Conservation (phyloP, 2,329 filamentous ascomycete species). For the Phialocephala sp. region DNA sequence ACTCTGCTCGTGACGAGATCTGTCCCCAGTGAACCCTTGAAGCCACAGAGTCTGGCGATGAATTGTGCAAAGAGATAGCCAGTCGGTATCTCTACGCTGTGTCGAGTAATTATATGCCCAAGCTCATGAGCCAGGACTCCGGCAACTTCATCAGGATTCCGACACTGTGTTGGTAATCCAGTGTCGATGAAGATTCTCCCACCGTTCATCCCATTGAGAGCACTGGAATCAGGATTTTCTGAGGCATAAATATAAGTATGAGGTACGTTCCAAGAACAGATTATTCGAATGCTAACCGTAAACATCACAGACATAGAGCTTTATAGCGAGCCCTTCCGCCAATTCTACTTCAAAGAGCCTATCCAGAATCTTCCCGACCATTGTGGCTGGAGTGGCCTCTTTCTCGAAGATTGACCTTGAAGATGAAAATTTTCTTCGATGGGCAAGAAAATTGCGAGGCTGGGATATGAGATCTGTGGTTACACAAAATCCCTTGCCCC, state of each 20-base stretch:
- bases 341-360: constrained; percentile 4
- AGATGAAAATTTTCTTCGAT: too few relatives aligned
- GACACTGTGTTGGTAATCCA: constrained; percentile 2
- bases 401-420: constrained; percentile 11
- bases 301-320: constrained; percentile 19
- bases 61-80: constrained; percentile 7
- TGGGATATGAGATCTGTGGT: too few relatives aligned
- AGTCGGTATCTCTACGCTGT: constrained; percentile 6
- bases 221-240: constrained; percentile 15
- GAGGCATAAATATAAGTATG: not conserved
- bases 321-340: constrained; percentile 5
- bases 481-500: too few relatives aligned
- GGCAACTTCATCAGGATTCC: constrained; percentile 17
- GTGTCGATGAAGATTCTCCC: constrained; percentile 22
- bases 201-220: constrained; percentile 1
- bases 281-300: not conserved
- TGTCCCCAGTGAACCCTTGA: constrained; percentile 14
- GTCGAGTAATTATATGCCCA: constrained; percentile 21
- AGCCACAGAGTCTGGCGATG: constrained; percentile 16
- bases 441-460: too few relatives aligned
- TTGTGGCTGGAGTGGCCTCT: constrained; percentile 1
- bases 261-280: not conserved
- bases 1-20: constrained; percentile 19
- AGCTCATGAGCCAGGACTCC: constrained; percentile 20
- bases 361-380: constrained; percentile 12